Conservation (phyloP, 257 asterid species). For the Verbena officinalis region DNA sequence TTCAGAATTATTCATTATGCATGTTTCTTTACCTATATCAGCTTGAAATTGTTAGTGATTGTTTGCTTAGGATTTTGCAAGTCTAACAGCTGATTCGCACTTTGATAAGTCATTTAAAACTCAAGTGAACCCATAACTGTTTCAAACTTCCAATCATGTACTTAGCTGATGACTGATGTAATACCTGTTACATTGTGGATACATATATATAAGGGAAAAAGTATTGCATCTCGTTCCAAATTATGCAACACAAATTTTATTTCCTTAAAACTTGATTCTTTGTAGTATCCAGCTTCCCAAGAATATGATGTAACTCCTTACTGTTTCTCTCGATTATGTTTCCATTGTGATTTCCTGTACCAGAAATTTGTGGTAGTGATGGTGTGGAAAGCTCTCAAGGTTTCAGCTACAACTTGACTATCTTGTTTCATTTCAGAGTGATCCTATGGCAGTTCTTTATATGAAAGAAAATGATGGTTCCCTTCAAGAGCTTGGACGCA, state of each 20-base stretch:
- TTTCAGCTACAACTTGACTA: constrained; percentile 30
- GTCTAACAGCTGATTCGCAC: constrained; percentile 13
- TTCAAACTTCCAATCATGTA: not conserved
- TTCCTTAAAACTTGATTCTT: constrained; percentile 21
- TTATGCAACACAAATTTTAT: not conserved
- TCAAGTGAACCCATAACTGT: not conserved
- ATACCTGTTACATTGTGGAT: constrained; percentile 11
- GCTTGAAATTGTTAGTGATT: constrained; percentile 9
- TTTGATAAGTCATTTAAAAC: constrained; percentile 5
- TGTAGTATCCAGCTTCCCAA: constrained; percentile 18
- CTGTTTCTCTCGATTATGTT: constrained; percentile 17
- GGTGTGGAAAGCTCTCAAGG: constrained; percentile 14
- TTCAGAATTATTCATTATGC: constrained; percentile 5
- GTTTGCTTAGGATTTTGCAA: constrained; percentile 20
- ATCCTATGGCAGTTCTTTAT: constrained; percentile 89
- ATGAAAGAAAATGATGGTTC: constrained; percentile 73
- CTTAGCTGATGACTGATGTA: constrained; percentile 5
- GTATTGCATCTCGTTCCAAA: constrained; percentile 19
- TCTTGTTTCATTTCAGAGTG: constrained; percentile 70
- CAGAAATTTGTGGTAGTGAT: constrained; percentile 8
- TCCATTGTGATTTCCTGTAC: constrained; percentile 12
- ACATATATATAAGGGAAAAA: constrained; percentile 8
- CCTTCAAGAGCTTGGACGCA: constrained; percentile 89
- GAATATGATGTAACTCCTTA: constrained; percentile 3
- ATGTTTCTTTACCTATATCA: constrained; percentile 11